Evolutionary conservation across 208 protist genomes (phyloP), one percentile per base, ranked within the genome.

Genomic region (Acanthamoeba triangularis): DNA sequence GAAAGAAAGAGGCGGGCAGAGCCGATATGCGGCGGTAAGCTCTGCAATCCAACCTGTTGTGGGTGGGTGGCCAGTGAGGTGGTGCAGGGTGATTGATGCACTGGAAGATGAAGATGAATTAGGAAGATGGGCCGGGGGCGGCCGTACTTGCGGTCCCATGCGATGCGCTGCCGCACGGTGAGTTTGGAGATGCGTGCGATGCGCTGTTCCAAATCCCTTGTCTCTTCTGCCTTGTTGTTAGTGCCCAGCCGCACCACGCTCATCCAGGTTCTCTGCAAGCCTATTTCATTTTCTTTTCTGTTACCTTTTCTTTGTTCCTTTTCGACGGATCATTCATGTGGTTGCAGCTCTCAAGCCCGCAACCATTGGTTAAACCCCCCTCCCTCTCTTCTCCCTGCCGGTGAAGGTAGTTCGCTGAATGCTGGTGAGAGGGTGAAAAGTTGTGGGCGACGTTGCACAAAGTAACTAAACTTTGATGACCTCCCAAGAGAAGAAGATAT

Each of bases 171-270:
- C 16, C 72, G 72, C 30, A 80, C 72, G 37, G 72, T 80, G 35
- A 80, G 72, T 47, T 80, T 80, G 72, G 35, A 47, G 30, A 80
- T 80, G 72, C 72, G 72, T 23, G 72, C 72, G 2, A 80, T 80
- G 30, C 72, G 72, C 30, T 80, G 25, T 49, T 80, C 72, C 72
- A 80, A 47, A 47, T 80, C 72, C 72, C 14, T 80, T 44, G 16
- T 47, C 72, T 80, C 72, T 30, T 37, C 72, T 1, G 72, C 72
- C n/a, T 80, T 33, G 72, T 3, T 80, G 28, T 67, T 25, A 25
- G 61, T 33, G 16, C 61, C 61, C 18, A 67, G 28, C 61, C 61
- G 61, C 61, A 67, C 25, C 18, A 67, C 61, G 61, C 61, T 67
- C 61, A 67, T 67, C 61, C 61, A 67, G 25, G 25, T 13, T n/a